Conservation (phyloP, 208 protist species). For the Trypanosoma mega region DNA sequence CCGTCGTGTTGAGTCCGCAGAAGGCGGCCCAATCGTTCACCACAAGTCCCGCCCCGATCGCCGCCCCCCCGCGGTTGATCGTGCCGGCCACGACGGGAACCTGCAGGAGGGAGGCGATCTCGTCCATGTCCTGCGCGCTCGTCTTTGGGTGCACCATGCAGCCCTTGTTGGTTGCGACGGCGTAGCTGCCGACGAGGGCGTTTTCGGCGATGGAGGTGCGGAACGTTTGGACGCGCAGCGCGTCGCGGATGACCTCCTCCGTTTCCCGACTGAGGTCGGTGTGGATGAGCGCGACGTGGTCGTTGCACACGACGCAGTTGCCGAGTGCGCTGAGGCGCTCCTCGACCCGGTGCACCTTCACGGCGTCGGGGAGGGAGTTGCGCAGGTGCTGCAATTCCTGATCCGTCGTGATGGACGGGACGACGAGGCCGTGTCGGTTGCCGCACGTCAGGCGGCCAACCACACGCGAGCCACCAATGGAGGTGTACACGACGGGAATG, state of each 20-base stretch:
- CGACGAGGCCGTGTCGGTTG: slow-evolving; percentile 98
- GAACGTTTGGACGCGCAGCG: slow-evolving; percentile 98
- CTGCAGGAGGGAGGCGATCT: slow-evolving; percentile 97
- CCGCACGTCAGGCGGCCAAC: slow-evolving; percentile 97
- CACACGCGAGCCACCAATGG: slow-evolving; percentile 95
- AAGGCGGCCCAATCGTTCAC: slow-evolving; percentile 99
- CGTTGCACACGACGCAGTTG: slow-evolving; percentile 99
- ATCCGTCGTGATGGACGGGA: slow-evolving; percentile 98
- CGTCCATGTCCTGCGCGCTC: slow-evolving; percentile 97
- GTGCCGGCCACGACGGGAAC: slow-evolving; percentile 99
- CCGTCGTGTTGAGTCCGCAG: slow-evolving; percentile 98
- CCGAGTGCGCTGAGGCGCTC: slow-evolving; percentile 98
- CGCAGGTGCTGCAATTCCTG: slow-evolving; percentile 99
- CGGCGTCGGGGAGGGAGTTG: slow-evolving; percentile 98
- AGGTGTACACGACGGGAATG: slow-evolving; percentile 98
- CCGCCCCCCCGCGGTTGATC: slow-evolving; percentile 98
- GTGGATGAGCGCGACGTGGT: slow-evolving; percentile 99
- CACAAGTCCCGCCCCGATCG: slow-evolving; percentile 94
- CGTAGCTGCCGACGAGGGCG: slow-evolving; percentile 99
- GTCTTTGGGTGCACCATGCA: slow-evolving; percentile 97
- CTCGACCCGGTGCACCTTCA: slow-evolving; percentile 97
- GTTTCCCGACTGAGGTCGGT: slow-evolving; percentile 99
- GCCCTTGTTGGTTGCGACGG: slow-evolving; percentile 97
- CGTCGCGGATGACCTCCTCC: slow-evolving; percentile 99
- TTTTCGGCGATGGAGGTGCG: slow-evolving; percentile 97